Evolutionary conservation across 495 filamentous ascomycete species (phyloP).

Genomic region (Glonium stellatum): DNA sequence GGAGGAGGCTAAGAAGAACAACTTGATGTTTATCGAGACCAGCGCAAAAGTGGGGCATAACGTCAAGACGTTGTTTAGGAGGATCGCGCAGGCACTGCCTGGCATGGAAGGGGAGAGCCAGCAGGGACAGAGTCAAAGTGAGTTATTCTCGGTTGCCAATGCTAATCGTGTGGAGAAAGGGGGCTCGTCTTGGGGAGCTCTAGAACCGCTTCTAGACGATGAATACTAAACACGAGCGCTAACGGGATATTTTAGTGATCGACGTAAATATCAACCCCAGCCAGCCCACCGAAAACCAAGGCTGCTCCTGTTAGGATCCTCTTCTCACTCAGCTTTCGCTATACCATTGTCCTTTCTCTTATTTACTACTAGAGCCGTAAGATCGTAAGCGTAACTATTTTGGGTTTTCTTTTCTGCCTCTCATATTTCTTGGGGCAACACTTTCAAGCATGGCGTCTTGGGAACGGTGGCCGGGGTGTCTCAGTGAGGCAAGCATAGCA

Average conservation of each 20-base stretch:
- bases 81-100: constrained; percentile 94
- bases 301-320: constrained; percentile 62
- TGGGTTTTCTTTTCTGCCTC: constrained; percentile 7
- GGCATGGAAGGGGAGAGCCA: constrained; percentile 77
- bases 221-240: not conserved
- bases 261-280: constrained; percentile 84
- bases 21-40: constrained; percentile 96
- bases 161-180: not conserved
- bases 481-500: constrained; percentile 12
- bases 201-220: constrained; percentile 3
- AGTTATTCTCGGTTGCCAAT: constrained; percentile 14
- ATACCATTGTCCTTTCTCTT: not conserved
- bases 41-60: constrained; percentile 98
- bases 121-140: constrained; percentile 40
- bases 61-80: constrained; percentile 91
- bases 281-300: constrained; percentile 63
- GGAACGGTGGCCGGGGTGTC: constrained; percentile 3
- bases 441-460: constrained; percentile 26
- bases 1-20: constrained; percentile 96
- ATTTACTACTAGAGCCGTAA: constrained; percentile 17
- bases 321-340: not conserved
- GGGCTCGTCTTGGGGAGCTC: not conserved
- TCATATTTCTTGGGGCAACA: constrained; percentile 9
- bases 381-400: constrained; percentile 17
- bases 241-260: constrained; percentile 56